Conservation (phyloP, 2,329 filamentous ascomycete genomes). For the Exophiala xenobiotica region DNA sequence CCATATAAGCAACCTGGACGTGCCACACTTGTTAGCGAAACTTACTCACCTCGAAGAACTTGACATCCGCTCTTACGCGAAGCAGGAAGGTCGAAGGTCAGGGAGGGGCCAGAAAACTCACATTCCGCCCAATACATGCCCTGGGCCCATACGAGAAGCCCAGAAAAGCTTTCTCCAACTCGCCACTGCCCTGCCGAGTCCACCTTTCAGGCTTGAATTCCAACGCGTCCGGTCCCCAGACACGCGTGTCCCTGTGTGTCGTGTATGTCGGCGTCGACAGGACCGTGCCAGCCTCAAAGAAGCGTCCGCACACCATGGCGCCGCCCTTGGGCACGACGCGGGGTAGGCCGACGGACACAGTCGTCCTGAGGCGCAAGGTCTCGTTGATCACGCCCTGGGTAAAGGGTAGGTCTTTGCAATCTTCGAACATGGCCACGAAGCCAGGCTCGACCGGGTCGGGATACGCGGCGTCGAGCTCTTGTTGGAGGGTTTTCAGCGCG, state of each 20-base stretch:
- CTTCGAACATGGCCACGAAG: conserved; percentile 34
- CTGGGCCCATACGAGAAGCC: conserved; percentile 27
- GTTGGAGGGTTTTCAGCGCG: conserved; percentile 27
- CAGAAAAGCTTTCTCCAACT: conserved; percentile 6
- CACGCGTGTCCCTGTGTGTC: conserved; percentile 38
- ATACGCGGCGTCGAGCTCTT: conserved; percentile 29
- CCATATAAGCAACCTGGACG: conserved; percentile 2
- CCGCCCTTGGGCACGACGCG: conserved; percentile 13
- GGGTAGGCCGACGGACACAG: conserved; percentile 21
- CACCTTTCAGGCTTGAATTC: conserved; percentile 38
- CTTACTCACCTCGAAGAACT: no score
- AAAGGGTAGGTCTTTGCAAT: conserved; percentile 15
- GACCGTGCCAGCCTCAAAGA: conserved; percentile 34
- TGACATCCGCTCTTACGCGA: no score
- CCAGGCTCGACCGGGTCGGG: conserved; percentile 29
- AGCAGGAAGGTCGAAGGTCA: no score
- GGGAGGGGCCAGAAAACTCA: no score
- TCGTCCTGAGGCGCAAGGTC: conserved; percentile 26
- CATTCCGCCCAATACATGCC: conserved; percentile 7
- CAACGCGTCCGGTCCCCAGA: conserved; percentile 36
- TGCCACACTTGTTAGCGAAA: no score
- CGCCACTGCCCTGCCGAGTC: conserved; percentile 27
- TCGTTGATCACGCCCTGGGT: conserved; percentile 25
- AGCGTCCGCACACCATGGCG: conserved; percentile 2
- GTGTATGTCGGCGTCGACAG: conserved; percentile 43